These are phyloP conservation scores for Ophiosphaerella korrae DNA, from an alignment of 2,329 filamentous ascomycete species.

Conservation along the genomic window DNA sequence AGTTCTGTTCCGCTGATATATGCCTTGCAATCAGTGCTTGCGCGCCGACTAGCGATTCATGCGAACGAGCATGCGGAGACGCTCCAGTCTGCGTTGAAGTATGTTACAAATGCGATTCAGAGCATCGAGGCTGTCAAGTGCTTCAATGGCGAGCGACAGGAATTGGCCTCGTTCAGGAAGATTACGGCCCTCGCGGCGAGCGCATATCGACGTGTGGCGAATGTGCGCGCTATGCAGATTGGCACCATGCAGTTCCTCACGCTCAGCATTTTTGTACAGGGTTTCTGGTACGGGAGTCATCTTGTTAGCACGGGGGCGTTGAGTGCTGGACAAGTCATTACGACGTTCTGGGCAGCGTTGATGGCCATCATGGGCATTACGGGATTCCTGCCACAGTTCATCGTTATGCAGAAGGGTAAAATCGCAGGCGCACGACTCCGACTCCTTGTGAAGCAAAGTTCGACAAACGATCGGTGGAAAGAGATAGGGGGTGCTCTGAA, in stretches of 20 bases:
- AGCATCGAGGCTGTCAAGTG: constrained; percentile 87
- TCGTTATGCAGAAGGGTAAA: constrained; percentile 79
- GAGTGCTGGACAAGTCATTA: constrained; percentile 71
- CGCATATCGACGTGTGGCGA: constrained; percentile 71
- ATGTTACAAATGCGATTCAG: constrained; percentile 69
- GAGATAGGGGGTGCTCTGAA: constrained; percentile 19
- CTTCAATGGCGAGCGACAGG: constrained; percentile 75
- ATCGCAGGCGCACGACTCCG: constrained; percentile 70
- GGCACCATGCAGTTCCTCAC: constrained; percentile 75
- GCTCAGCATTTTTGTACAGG: constrained; percentile 79
- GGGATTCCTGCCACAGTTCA: constrained; percentile 73
- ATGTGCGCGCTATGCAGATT: constrained; percentile 72
- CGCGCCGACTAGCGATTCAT: constrained; percentile 65
- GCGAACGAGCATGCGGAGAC: constrained; percentile 72
- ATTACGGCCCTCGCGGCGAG: constrained; percentile 63
- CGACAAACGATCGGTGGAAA: constrained; percentile 23
- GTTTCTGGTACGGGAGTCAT: constrained; percentile 84
- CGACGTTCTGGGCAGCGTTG: constrained; percentile 83
- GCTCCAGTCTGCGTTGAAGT: constrained; percentile 73
- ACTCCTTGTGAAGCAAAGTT: constrained; percentile 47
- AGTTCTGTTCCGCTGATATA: constrained; percentile 72
- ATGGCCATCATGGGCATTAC: constrained; percentile 77
- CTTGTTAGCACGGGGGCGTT: constrained; percentile 66
- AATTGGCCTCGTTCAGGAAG: constrained; percentile 67
- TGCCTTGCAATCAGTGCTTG: constrained; percentile 64